A percentile compares a stretch with the other conserved stretches of the same genome.
These are phyloP conservation scores for Fusarium haematococcum DNA, from an alignment of 2,329 filamentous ascomycete species.

Conservation along the genomic window DNA sequence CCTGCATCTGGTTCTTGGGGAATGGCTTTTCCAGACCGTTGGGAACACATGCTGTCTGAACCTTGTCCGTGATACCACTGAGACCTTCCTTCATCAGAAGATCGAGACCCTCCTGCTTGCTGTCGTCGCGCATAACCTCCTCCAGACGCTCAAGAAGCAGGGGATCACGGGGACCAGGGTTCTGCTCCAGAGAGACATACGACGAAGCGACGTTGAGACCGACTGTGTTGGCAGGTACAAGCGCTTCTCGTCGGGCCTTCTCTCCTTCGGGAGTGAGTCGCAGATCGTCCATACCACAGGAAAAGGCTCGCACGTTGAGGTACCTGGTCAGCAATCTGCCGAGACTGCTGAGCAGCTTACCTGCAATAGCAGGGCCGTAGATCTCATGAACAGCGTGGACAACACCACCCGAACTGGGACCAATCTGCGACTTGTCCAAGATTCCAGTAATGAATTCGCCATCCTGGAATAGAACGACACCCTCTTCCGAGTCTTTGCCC, in stretches of 20 bases:
- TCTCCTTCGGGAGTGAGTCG: conserved; percentile 86
- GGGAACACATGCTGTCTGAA: conserved; percentile 85
- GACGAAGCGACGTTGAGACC: conserved; percentile 85
- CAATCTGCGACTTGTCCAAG: conserved; percentile 95
- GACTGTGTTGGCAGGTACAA: conserved; percentile 74
- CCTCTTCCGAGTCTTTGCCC: conserved; percentile 83
- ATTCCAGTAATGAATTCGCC: conserved; percentile 92
- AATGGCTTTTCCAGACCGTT: conserved; percentile 88
- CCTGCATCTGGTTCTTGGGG: conserved; percentile 98
- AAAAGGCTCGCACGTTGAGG: conserved; percentile 93
- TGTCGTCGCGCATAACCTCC: conserved; percentile 89
- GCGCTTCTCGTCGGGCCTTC: conserved; percentile 72
- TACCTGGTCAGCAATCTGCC: conserved; percentile 90
- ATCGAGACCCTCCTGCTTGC: conserved; percentile 92
- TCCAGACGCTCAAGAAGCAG: conserved; percentile 84
- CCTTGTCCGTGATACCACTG: conserved; percentile 77
- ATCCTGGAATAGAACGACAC: conserved; percentile 82
- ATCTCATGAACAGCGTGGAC: conserved; percentile 94
- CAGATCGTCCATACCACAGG: conserved; percentile 96
- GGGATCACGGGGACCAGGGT: conserved; percentile 71
- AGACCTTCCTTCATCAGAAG: conserved; percentile 81
- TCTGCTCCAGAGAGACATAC: conserved; percentile 85
- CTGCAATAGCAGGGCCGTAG: conserved; percentile 88
- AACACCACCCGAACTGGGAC: conserved; percentile 85
- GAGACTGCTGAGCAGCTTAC: conserved; percentile 88